phyloP scores from a whole-genome alignment of 2,329 filamentous ascomycete species.

The Kalmusia sp. region DNA sequence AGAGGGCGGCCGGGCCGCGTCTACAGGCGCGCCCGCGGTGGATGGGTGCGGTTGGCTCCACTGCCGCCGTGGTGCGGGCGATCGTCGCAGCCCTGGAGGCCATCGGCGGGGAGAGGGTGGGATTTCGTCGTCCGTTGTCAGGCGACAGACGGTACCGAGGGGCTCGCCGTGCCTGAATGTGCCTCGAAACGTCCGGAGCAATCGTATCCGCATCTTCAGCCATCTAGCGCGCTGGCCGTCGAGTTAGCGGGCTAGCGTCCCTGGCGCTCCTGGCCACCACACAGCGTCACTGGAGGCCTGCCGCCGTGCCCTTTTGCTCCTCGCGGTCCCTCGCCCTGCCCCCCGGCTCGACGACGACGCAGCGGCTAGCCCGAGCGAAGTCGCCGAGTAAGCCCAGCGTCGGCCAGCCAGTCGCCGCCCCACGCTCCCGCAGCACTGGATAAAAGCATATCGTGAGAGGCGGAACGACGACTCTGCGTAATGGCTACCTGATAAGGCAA shows the following conservation, averaged over 20 bases:
- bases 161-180: background rate
- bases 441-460: background rate
- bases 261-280: background rate
- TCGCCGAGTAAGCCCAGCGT: background rate
- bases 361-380: background rate
- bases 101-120: background rate
- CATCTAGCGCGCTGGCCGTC: conserved; percentile 20
- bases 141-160: conserved; percentile 1
- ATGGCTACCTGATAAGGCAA: conserved; percentile 17
- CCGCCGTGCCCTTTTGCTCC: background rate
- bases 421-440: conserved; percentile 13
- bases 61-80: background rate
- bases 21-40: background rate
- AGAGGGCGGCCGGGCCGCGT: background rate
- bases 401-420: conserved; percentile 1
- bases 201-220: conserved; percentile 16
- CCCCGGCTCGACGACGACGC: no score
- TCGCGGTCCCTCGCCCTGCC: no score
- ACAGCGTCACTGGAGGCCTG: conserved; percentile 17
- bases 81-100: background rate
- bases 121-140: no score
- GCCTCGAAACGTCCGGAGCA: conserved; percentile 22
- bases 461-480: background rate
- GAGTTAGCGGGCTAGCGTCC: conserved; percentile 20
- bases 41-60: background rate